A percentile compares a stretch with the other conserved stretches of the same genome.
These are phyloP conservation scores for Benincasa hispida DNA, from an alignment of 306 rosid genomes.

Conservation along the genomic window DNA sequence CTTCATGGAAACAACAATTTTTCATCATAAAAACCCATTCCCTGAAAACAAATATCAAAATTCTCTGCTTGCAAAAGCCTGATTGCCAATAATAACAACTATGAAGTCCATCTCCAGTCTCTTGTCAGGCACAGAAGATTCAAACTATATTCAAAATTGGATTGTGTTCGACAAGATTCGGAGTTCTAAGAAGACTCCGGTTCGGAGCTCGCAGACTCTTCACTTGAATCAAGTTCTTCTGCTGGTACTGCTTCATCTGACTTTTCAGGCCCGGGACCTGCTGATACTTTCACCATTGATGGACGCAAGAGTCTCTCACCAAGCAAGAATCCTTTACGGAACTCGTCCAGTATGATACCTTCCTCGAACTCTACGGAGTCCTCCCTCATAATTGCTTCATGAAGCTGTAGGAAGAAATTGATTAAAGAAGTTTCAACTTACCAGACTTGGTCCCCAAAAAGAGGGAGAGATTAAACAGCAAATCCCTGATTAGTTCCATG, in stretches of 20 bases:
- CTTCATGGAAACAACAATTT: not conserved
- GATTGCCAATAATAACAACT: not conserved
- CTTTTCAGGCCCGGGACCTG: constrained; percentile 89
- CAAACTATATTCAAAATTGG: constrained; percentile 5
- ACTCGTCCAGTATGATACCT: constrained; percentile 61
- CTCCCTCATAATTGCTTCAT: constrained; percentile 94
- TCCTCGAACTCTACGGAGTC: constrained; percentile 72
- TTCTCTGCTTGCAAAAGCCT: not conserved
- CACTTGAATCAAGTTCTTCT: constrained; percentile 33
- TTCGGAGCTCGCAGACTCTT: constrained; percentile 18
- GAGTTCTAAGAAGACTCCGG: constrained; percentile 22
- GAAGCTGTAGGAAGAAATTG: constrained; percentile 38
- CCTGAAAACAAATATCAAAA: not conserved
- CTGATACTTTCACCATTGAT: constrained; percentile 93
- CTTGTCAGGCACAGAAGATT: not conserved
- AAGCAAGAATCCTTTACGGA: constrained; percentile 75
- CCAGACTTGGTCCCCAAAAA: not conserved
- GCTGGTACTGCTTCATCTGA: constrained; percentile 28
- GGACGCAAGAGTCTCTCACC: constrained; percentile 89
- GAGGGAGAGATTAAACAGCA: not conserved
- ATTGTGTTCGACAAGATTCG: not conserved
- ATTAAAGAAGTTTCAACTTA: not conserved
- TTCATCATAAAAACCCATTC: not conserved
- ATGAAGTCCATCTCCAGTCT: not conserved
- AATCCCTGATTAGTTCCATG: not conserved